Percentiles rank a stretch among this genome's conserved stretches.
phyloP scores from a whole-genome alignment of 805 yeast genomes.

The Sugiyamaella lignohabitans region DNA sequence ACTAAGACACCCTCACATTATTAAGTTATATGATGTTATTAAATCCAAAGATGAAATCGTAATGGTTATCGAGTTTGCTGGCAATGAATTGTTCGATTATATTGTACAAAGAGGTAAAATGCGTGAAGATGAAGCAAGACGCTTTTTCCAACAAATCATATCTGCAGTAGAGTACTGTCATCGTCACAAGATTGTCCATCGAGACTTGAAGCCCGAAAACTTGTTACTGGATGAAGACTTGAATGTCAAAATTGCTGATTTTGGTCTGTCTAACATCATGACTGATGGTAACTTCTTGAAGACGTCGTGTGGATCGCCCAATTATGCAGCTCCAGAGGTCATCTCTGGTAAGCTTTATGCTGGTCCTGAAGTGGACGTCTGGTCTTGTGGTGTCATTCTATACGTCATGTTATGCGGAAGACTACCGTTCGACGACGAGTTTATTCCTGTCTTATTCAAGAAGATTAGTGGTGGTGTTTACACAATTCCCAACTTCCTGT shows the following conservation, averaged over 20 bases:
- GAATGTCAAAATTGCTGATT: slow-evolving; percentile 93
- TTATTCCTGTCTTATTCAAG: slow-evolving; percentile 88
- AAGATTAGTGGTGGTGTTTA: slow-evolving; percentile 90
- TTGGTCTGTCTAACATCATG: slow-evolving; percentile 92
- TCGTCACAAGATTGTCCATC: slow-evolving; percentile 90
- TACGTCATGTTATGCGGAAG: slow-evolving; percentile 96
- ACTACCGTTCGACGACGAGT: slow-evolving; percentile 92
- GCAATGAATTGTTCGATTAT: slow-evolving; percentile 92
- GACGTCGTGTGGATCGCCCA: slow-evolving; percentile 94
- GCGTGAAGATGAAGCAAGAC: slow-evolving; percentile 85
- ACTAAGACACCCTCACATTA: slow-evolving; percentile 91
- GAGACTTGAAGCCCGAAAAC: slow-evolving; percentile 96
- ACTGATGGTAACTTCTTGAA: slow-evolving; percentile 94
- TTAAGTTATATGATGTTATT: slow-evolving; percentile 90
- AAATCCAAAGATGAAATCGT: slow-evolving; percentile 92
- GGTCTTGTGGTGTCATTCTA: slow-evolving; percentile 94
- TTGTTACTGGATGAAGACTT: slow-evolving; percentile 79
- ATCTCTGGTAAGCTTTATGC: slow-evolving; percentile 92
- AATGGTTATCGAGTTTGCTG: slow-evolving; percentile 96
- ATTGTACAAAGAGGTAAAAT: slow-evolving; percentile 90
- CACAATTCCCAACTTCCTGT: slow-evolving; percentile 78
- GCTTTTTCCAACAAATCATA: slow-evolving; percentile 93
- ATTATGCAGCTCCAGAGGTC: slow-evolving; percentile 97
- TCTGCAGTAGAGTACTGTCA: slow-evolving; percentile 97
- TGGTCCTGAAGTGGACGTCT: slow-evolving; percentile 96